Evolutionary conservation across 129 eudicot genomes (phyloP).

Genomic region (sunflower (Helianthus annuus)): DNA sequence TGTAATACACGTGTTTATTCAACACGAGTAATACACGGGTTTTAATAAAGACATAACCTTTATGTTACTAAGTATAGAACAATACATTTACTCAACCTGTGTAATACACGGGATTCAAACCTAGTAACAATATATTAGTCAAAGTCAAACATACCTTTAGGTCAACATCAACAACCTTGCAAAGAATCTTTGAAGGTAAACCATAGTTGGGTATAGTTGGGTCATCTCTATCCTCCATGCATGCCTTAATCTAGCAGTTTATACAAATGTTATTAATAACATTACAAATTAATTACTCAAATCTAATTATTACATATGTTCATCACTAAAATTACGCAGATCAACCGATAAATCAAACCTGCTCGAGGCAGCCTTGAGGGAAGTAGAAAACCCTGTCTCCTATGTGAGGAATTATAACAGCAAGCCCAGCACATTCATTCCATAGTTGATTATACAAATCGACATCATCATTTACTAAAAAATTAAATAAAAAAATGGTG

Average conservation of each 20-base stretch:
- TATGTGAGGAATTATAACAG: constrained; percentile 22
- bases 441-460: constrained; percentile 36
- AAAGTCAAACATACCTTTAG: constrained; percentile 33
- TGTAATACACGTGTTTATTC: no score
- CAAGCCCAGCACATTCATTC: constrained; percentile 39
- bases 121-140: background rate
- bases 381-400: constrained; percentile 42
- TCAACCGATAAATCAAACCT: constrained; percentile 23
- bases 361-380: constrained; percentile 45
- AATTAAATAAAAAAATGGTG: background rate
- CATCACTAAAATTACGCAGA: background rate
- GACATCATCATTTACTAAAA: constrained; percentile 22
- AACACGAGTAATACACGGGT: no score
- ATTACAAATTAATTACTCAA: constrained; percentile 8
- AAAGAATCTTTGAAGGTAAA: constrained; percentile 35
- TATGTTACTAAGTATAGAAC: no score
- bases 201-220: constrained; percentile 18
- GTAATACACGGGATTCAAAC: no score
- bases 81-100: no score
- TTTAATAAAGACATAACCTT: no score
- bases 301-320: constrained; percentile 5
- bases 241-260: constrained; percentile 31
- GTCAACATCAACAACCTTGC: constrained; percentile 32
- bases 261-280: background rate
- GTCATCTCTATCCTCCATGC: constrained; percentile 10